phyloP scores from a whole-genome alignment of 2,329 filamentous ascomycete species.

The Diaporthe sp. region DNA sequence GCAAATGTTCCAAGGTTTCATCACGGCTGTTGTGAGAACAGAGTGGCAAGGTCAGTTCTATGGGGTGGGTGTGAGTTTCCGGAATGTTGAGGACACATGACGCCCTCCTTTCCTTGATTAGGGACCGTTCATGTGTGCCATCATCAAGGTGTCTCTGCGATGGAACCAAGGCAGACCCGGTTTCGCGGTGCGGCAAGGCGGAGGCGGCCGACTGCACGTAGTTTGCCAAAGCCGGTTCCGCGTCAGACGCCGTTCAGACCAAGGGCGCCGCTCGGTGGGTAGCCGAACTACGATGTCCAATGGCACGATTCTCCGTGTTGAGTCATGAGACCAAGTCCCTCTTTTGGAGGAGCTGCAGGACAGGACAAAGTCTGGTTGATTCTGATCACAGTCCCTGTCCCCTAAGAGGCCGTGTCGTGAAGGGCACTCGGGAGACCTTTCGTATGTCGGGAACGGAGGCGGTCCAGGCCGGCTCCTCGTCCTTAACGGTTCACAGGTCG shows the following conservation, averaged over 20 bases:
- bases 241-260: not conserved
- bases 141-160: not conserved
- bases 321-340: constrained; percentile 19
- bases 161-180: constrained; percentile 6
- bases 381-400: not conserved
- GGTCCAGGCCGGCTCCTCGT: not conserved
- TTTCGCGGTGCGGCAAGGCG: not conserved
- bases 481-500: not conserved
- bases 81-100: not conserved
- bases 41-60: too few relatives aligned
- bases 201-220: constrained; percentile 10
- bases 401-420: not conserved
- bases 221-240: not conserved
- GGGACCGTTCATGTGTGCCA: not conserved
- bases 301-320: constrained; percentile 12
- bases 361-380: not conserved
- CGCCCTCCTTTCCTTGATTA: not conserved
- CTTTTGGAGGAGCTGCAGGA: not conserved
- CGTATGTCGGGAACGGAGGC: not conserved
- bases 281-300: constrained; percentile 20
- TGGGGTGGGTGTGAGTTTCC: not conserved
- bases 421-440: not conserved
- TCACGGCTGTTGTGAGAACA: too few relatives aligned
- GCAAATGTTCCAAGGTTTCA: constrained; percentile 18
- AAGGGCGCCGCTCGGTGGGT: constrained; percentile 17